Evolutionary conservation across 2,329 filamentous ascomycete species (phyloP).

Genomic region (Beauveria pseudobassiana): DNA sequence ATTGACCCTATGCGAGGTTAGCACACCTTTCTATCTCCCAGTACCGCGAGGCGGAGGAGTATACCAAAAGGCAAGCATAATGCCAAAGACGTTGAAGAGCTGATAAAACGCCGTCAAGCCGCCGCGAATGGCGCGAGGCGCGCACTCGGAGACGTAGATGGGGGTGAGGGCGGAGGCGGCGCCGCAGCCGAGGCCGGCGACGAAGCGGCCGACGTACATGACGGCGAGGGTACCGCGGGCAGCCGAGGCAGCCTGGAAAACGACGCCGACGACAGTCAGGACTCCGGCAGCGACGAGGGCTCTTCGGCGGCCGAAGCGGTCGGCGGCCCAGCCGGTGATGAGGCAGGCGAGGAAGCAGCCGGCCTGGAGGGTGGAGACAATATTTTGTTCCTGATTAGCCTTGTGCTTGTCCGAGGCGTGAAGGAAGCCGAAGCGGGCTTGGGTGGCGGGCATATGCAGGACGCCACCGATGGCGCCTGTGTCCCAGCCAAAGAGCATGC

Average conservation of each 20-base stretch:
- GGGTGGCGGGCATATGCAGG: constrained; percentile 51
- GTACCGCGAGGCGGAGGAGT: too few species aligned
- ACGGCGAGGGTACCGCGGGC: constrained; percentile 44
- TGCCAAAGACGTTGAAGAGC: constrained; percentile 39
- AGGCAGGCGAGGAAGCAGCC: constrained; percentile 61
- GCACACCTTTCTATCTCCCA: background rate
- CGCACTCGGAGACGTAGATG: constrained; percentile 41
- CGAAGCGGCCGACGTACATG: constrained; percentile 59
- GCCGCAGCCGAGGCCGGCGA: constrained; percentile 43
- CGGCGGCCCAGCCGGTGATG: constrained; percentile 44
- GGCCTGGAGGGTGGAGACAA: constrained; percentile 64
- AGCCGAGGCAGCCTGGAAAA: constrained; percentile 56
- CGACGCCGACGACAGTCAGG: constrained; percentile 52
- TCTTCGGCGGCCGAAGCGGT: constrained; percentile 46
- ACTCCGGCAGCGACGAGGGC: constrained; percentile 49
- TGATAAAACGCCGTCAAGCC: constrained; percentile 43
- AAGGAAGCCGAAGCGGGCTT: constrained; percentile 33
- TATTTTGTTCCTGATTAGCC: constrained; percentile 54
- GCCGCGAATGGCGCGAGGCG: constrained; percentile 42
- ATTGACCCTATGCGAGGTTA: constrained; percentile 40
- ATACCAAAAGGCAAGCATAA: constrained; percentile 35
- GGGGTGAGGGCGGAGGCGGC: constrained; percentile 39
- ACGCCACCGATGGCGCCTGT: constrained; percentile 64
- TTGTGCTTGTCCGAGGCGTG: constrained; percentile 20
- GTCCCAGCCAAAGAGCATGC: constrained; percentile 44